Evolutionary conservation across 1,284 basidiomycete species (phyloP).

Genomic region (Rhodotorula mucilaginosa): DNA sequence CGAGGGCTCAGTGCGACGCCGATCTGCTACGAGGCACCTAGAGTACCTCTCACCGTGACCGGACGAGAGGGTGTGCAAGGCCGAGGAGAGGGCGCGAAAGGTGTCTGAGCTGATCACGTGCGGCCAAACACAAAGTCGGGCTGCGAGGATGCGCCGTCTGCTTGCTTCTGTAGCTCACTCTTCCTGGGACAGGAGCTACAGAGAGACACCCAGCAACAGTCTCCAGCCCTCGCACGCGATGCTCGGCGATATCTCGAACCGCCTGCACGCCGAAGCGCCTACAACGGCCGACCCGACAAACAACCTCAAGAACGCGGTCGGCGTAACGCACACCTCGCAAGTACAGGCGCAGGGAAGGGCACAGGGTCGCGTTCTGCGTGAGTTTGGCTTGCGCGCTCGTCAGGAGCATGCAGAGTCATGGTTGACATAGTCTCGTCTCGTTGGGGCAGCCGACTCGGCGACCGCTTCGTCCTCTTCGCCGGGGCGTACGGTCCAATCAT

Average conservation of each 20-base stretch:
- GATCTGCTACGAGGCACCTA: not conserved
- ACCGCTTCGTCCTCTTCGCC: conserved; percentile 25
- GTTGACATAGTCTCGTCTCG: not conserved
- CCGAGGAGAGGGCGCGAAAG: no score
- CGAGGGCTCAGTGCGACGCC: not conserved
- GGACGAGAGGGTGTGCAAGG: no score
- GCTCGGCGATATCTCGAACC: conserved; percentile 28
- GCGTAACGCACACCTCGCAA: not conserved
- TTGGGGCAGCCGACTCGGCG: not conserved
- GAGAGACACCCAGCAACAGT: no score
- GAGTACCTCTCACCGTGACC: not conserved
- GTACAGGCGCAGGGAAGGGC: not conserved
- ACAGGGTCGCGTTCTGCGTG: not conserved
- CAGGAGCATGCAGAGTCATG: no score
- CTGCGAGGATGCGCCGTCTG: not conserved
- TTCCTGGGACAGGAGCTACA: not conserved
- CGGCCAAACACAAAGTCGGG: not conserved
- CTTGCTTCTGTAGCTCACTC: not conserved
- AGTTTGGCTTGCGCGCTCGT: no score
- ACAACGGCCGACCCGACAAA: not conserved
- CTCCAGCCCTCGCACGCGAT: not conserved
- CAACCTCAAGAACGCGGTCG: conserved; percentile 6
- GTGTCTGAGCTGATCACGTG: not conserved
- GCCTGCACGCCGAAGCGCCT: not conserved
- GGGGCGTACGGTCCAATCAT: not conserved